phyloP scores from a whole-genome alignment of 108 stramenopile species.

The Parmales sp. region DNA sequence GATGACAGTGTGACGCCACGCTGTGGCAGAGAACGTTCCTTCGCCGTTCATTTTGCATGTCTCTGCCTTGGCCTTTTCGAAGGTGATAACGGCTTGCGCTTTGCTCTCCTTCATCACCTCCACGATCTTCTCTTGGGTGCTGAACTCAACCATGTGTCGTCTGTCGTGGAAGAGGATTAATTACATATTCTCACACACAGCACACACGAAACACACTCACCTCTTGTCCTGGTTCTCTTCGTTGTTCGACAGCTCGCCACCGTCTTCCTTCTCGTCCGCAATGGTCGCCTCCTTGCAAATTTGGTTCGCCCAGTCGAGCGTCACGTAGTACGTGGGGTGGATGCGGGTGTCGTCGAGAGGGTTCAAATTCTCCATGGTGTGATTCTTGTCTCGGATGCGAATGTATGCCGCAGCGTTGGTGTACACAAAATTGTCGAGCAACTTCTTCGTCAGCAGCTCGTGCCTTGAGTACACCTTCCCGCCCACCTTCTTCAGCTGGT shows the following conservation, averaged over 20 bases:
- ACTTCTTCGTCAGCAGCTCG: conserved; percentile 42
- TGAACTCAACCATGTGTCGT: background rate
- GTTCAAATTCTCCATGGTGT: conserved; percentile 44
- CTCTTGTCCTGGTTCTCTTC: conserved; percentile 10
- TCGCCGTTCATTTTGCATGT: background rate
- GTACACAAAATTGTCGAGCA: conserved; percentile 61
- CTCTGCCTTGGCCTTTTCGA: background rate
- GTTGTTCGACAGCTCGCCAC: background rate
- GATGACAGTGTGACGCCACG: background rate
- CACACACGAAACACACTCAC: too few species aligned
- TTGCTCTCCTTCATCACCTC: background rate
- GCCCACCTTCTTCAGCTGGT: background rate
- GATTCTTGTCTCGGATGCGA: conserved; percentile 37
- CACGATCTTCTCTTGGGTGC: background rate
- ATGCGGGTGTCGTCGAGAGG: conserved; percentile 79
- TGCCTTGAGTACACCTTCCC: conserved; percentile 4
- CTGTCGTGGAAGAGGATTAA: background rate
- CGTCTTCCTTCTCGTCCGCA: conserved; percentile 45
- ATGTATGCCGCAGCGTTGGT: conserved; percentile 82
- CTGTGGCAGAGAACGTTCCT: background rate
- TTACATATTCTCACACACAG: too few species aligned
- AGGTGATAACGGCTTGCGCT: background rate
- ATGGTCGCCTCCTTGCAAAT: conserved; percentile 75
- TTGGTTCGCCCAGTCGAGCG: conserved; percentile 72
- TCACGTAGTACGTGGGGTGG: conserved; percentile 73